Evolutionary conservation across 169 alveolate species (phyloP).

Genomic region (Plasmodium coatneyi): DNA sequence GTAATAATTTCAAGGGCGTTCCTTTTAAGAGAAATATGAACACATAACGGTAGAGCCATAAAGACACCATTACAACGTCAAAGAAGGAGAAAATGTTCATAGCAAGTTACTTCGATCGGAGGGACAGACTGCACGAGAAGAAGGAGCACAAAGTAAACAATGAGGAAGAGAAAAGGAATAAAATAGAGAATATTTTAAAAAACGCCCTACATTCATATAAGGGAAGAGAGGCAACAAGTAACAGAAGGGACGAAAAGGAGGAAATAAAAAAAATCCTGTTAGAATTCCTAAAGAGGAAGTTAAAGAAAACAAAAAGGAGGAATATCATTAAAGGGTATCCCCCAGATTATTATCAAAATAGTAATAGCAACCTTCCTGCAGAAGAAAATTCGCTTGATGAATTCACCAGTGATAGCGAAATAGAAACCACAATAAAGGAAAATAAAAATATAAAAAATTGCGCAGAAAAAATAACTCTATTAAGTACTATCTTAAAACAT

Average conservation of each 20-base stretch:
- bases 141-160: background rate
- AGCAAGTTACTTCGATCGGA: constrained; percentile 36
- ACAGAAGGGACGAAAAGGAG: constrained; percentile 16
- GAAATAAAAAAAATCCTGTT: constrained; percentile 28
- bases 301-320: constrained; percentile 9
- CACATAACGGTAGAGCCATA: background rate
- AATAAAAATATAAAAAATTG: constrained; percentile 29
- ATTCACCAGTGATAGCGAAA: background rate
- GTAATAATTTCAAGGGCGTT: background rate
- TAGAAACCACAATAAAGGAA: constrained; percentile 1
- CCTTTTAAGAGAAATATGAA: background rate
- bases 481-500: constrained; percentile 1
- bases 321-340: background rate
- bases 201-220: constrained; percentile 8
- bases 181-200: constrained; percentile 36
- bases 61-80: background rate
- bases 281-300: constrained; percentile 11
- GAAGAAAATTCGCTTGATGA: background rate
- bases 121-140: background rate
- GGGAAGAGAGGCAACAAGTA: background rate
- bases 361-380: background rate
- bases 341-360: background rate
- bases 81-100: constrained; percentile 6
- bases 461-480: constrained; percentile 1
- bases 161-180: background rate